A percentile compares a stretch with the other conserved stretches of the same genome.
These are phyloP conservation scores for Aegilops longissima DNA, from an alignment of 176 grass and related monocot genomes.

Conservation along the genomic window DNA sequence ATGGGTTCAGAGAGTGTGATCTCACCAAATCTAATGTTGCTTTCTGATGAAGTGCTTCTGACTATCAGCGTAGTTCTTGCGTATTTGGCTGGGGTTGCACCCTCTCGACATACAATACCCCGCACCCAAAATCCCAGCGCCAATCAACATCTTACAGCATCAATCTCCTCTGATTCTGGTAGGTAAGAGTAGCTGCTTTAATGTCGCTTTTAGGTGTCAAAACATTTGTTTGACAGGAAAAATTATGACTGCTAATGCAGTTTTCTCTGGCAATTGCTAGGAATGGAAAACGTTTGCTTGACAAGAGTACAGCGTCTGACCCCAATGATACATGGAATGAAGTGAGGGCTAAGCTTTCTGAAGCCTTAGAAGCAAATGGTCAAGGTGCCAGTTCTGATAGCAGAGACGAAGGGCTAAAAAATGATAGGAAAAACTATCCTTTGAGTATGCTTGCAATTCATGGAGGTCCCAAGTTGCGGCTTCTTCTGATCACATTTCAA, in stretches of 20 bases:
- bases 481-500: slow-evolving; percentile 71
- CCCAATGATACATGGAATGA: slow-evolving; percentile 52
- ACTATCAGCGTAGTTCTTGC: slow-evolving; percentile 77
- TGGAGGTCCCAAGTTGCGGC: slow-evolving; percentile 66
- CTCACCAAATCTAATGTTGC: slow-evolving; percentile 40
- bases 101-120: slow-evolving; percentile 35
- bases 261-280: slow-evolving; percentile 25
- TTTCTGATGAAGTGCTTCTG: slow-evolving; percentile 77
- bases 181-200: slow-evolving; percentile 81
- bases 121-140: slow-evolving; percentile 10
- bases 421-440: slow-evolving; percentile 57
- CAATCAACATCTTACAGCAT: slow-evolving; percentile 21
- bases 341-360: slow-evolving; percentile 64
- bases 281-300: slow-evolving; percentile 31
- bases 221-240: slow-evolving; percentile 11
- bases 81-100: slow-evolving; percentile 79
- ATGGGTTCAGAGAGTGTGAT: slow-evolving; percentile 44
- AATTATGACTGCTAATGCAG: background rate
- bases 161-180: slow-evolving; percentile 64
- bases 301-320: slow-evolving; percentile 28
- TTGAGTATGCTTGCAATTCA: slow-evolving; percentile 90
- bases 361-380: slow-evolving; percentile 67
- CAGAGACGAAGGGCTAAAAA: slow-evolving; percentile 34
- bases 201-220: slow-evolving; percentile 21
- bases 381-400: slow-evolving; percentile 23